Evolutionary conservation across 2,329 filamentous ascomycete genomes (phyloP).

Genomic region (Colletotrichum eleusines): DNA sequence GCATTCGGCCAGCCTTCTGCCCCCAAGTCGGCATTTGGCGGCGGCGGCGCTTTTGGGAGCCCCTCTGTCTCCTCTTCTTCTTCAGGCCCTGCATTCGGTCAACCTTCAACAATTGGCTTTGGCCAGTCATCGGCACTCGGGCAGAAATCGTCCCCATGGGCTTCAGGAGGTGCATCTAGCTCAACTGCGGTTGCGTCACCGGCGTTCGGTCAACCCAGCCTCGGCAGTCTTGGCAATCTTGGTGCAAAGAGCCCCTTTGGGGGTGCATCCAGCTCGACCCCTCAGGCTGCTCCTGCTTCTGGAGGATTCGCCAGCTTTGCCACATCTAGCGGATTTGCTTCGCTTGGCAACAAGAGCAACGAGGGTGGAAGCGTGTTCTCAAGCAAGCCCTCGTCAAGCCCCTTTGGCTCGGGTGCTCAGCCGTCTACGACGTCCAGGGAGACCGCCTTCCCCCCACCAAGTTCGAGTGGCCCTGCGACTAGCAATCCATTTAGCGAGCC

Average conservation of each 20-base stretch:
- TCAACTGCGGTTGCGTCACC: conserved; percentile 53
- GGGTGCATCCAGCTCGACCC: conserved; percentile 45
- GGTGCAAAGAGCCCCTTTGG: conserved; percentile 55
- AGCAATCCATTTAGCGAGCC: conserved; percentile 54
- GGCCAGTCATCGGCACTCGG: conserved; percentile 65
- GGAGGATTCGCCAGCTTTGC: conserved; percentile 66
- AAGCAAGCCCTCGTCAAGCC: conserved; percentile 52
- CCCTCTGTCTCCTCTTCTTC: conserved; percentile 46
- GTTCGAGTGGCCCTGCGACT: conserved; percentile 39
- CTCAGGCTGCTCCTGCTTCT: conserved; percentile 49
- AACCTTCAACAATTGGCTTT: conserved; percentile 57
- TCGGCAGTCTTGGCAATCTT: conserved; percentile 56
- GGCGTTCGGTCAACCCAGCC: conserved; percentile 68
- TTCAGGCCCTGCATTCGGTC: conserved; percentile 51
- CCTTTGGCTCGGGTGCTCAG: conserved; percentile 49
- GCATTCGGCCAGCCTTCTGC: conserved; percentile 63
- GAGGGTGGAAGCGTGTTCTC: conserved; percentile 54
- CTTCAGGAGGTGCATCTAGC: conserved; percentile 49
- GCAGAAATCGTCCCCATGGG: conserved; percentile 67
- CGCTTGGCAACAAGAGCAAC: conserved; percentile 55
- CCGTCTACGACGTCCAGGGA: conserved; percentile 52
- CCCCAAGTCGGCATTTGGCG: conserved; percentile 40
- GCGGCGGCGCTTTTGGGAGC: conserved; percentile 25
- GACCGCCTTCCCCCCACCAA: conserved; percentile 55
- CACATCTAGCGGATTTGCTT: conserved; percentile 66